Conservation (phyloP, 2,329 filamentous ascomycete species). For the Geosmithia morbida region DNA sequence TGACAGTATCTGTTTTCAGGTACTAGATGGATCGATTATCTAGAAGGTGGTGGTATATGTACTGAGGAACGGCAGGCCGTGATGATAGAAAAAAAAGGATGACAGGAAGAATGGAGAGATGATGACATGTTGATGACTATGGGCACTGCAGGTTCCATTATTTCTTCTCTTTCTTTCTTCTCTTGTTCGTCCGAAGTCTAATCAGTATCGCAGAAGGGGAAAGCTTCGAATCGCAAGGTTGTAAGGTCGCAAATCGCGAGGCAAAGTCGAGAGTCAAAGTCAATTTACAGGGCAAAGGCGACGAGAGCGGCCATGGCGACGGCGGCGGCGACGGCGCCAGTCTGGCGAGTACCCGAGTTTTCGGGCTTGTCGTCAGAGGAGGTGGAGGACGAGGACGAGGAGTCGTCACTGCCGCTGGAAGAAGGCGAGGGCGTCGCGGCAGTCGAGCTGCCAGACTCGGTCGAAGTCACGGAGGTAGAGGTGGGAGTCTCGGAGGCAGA, state of each 20-base stretch:
- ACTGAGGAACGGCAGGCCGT: not conserved
- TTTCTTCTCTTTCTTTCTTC: not conserved
- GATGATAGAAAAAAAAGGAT: not conserved
- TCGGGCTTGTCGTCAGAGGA: not conserved
- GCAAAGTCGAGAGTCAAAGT: too few species aligned
- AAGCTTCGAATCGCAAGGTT: too few species aligned
- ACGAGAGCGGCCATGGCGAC: not conserved
- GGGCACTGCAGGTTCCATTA: not conserved
- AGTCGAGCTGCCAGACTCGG: not conserved
- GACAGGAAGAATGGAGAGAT: not conserved
- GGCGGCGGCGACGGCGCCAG: not conserved
- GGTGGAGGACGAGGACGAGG: not conserved
- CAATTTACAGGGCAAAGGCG: not conserved
- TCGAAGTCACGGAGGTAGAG: not conserved
- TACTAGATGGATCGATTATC: not conserved
- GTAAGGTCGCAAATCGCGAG: not conserved
- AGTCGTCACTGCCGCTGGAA: not conserved
- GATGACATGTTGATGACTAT: not conserved
- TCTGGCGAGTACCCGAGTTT: not conserved
- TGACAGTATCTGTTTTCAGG: not conserved
- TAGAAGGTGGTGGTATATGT: not conserved
- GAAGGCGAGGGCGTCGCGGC: not conserved
- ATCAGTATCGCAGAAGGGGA: not conserved
- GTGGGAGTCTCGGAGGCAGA: not conserved
- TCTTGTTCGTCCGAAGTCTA: not conserved